A percentile compares a stretch with the other conserved stretches of the same genome.
These are phyloP conservation scores for Leptodontidium sp. DNA, from an alignment of 2,329 filamentous ascomycete genomes.

Conservation along the genomic window DNA sequence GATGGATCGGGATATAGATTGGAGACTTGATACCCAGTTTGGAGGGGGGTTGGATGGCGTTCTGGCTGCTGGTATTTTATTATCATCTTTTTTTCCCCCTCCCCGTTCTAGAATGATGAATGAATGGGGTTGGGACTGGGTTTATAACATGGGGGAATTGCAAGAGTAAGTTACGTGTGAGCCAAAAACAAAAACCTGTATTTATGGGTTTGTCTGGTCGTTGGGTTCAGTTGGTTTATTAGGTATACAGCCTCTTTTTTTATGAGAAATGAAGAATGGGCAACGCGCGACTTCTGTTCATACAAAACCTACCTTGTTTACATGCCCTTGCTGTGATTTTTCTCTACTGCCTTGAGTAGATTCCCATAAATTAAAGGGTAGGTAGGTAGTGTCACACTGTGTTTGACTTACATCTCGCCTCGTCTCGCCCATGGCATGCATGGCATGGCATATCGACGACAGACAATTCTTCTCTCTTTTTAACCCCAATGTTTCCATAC, in stretches of 20 bases:
- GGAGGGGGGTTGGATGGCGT: constrained; percentile 7
- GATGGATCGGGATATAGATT: neutral
- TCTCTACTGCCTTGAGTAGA: too few species aligned
- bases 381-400: too few species aligned
- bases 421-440: too few species aligned
- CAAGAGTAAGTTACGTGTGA: neutral
- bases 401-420: too few species aligned
- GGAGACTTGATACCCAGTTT: constrained; percentile 13
- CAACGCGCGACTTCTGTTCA: too few species aligned
- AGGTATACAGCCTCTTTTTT: neutral
- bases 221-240: neutral
- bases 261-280: neutral
- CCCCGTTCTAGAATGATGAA: neutral
- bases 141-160: neutral
- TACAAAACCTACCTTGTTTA: too few species aligned
- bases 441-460: too few species aligned
- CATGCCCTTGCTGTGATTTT: too few species aligned
- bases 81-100: neutral
- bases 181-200: neutral
- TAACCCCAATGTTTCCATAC: too few species aligned
- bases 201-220: constrained; percentile 3
- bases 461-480: too few species aligned
- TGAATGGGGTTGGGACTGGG: neutral
- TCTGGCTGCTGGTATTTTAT: neutral
- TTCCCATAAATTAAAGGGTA: too few species aligned